Base-by-base conservation (phyloP, 2,329 filamentous ascomycete species). In the Gaeumannomyces sp. region DNA sequence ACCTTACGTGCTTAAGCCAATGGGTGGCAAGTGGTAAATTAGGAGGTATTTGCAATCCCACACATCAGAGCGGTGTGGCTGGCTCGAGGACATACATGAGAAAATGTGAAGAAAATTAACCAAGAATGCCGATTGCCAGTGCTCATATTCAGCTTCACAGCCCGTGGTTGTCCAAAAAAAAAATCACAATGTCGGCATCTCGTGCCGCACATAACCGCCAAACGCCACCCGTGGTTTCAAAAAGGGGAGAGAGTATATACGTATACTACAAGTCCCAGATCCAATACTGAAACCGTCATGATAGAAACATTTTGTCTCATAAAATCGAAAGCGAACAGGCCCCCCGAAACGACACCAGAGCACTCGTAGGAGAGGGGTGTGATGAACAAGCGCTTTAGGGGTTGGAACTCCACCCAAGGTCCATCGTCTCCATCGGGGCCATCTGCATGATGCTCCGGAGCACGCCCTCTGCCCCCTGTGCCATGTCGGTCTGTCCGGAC, bases 381-480 rank as follows among this genome's bases (percentile, higher is more conserved):
- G 19, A 11, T n/a, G 22, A 22, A 22, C 38, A 4, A 16, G 22
- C 19, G 45, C 19, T 45, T 27, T 29, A 45, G 69, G 65, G 61
- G 61, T 69, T 71, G 11, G 67, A 33, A 65, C 82, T 81, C 82
- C 82, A 84, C 25, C 72, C 74, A 56, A 75, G 74, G 68, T 85
- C 84, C 82, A 88, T 85, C 14, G 81, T 80, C 68, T 88, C 85
- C 80, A 88, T 85, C 0, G 83, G 78, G 10, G 81, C 82, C 76
- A 87, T 81, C 64, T 80, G 82, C 80, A 86, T 84, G 65, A 87
- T 74, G 11, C 83, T 81, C 65, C 83, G 77, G 60, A 88, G 73
- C 59, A 88, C 80, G 0, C 84, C 84, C 61, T 87, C 84, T 0
- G 83, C 80, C 19, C 85, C 80, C 6, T 83, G 83, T 27, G 82